Base-by-base conservation (phyloP, 2,329 filamentous ascomycete genomes). In the Paracamarosporium sp. region DNA sequence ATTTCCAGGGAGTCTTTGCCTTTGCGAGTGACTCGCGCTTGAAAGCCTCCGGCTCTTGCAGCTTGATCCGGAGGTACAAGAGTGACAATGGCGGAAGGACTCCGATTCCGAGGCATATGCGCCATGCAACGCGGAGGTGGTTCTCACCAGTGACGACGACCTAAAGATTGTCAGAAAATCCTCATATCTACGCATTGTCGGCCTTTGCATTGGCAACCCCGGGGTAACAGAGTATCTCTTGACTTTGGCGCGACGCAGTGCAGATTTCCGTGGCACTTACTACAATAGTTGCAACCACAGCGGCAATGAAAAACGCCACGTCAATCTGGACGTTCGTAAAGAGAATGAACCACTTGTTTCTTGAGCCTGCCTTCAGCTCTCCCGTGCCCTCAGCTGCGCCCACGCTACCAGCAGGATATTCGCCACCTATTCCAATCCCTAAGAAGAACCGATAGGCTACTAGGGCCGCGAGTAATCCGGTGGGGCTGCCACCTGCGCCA, bases 321-420 rank as follows among this genome's bases (percentile, higher is more conserved):
- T 96, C 91, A 59, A 96, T 96, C 82, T 93, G 90, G 24, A 90
- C 87, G 76, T 96, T 96, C 45, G 91, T 96, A 76, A 95, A 96
- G 63, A 96, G 82, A 43, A 80, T 78, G 61, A 81, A 97, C 92
- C 92, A 96, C 36, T 90, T 84, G 72, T 97, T 94, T n/a, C 93
- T 84, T 15, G 90, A 89, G 11, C 93, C 93, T 15, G 79, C 76
- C 75, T 92, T 92, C 57, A 97, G 81, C 72, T 96, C 92, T 22
- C 91, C 91, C 0, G 90, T 93, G 4, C 89, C 90, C 77, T 97
- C 93, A 2, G 93, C 91, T 52, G 88, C 90, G 1, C 90, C 91
- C 0, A 97, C 93, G 57, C 87, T 91, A 3, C 93, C 93, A 40
- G 91, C 90, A 0, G 91, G 91, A 67, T 93, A 93, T 76, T 94